Conservation (phyloP, 352 stramenopile species). For the Phytopythium aichiense region DNA sequence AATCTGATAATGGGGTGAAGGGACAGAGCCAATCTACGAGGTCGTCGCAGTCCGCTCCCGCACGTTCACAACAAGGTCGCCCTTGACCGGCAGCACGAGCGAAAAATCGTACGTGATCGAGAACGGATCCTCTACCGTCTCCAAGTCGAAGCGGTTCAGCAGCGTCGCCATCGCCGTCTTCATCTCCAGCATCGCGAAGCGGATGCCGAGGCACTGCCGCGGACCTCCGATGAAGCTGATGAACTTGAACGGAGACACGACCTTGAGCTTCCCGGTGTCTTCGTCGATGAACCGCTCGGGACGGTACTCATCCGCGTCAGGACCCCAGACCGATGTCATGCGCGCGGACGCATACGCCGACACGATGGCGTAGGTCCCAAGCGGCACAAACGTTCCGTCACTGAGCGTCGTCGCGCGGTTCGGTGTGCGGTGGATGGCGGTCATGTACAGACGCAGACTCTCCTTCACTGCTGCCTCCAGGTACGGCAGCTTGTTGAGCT, state of each 20-base stretch:
- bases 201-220: conserved; percentile 61
- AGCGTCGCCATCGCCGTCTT: conserved; percentile 51
- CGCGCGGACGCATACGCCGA: conserved; percentile 49
- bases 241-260: conserved; percentile 51
- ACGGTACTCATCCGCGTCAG: conserved; percentile 39
- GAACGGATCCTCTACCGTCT: conserved; percentile 33
- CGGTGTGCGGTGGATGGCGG: conserved; percentile 29
- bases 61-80: conserved; percentile 1
- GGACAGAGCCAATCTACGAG: no score
- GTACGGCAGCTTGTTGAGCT: conserved; percentile 47
- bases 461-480: conserved; percentile 55
- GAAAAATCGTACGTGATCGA: conserved; percentile 38
- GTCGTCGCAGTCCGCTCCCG: no score
- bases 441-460: conserved; percentile 60
- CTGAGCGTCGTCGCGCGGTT: conserved; percentile 42
- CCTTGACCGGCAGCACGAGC: conserved; percentile 32
- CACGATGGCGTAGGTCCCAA: conserved; percentile 43
- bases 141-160: conserved; percentile 46
- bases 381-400: conserved; percentile 64
- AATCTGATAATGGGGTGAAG: no score
- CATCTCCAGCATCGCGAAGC: conserved; percentile 70
- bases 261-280: conserved; percentile 25
- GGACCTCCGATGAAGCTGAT: conserved; percentile 63
- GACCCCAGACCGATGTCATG: conserved; percentile 47
- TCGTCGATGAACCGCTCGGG: conserved; percentile 58